Evolutionary conservation across 139 green algal species (phyloP), one percentile per base, ranked within the genome.

Genomic region (Eudorina sp.): DNA sequence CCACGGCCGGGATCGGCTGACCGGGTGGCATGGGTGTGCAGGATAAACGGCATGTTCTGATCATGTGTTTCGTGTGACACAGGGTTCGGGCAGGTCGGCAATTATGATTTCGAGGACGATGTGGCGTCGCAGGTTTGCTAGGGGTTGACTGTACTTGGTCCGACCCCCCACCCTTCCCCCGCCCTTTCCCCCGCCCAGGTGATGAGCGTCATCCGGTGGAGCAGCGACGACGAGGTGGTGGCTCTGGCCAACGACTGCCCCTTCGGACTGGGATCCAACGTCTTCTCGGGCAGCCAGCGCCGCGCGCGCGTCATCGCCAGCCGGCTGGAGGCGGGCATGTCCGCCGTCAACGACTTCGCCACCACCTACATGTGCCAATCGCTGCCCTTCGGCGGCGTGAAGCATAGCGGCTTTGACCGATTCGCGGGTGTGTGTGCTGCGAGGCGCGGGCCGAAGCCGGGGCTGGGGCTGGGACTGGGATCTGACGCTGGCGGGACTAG

Each of bases 301-400:
- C 85, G 92, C 0, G 86, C 88, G 18, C 86, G 92, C 41, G 38
- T 55, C 16, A 95, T 99, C 16, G 95, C 88, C 16, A n/a, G 53
- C 0, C 90, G 90, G 25, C 84, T 98, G 31, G 92, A 97, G 75
- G 96, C 95, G 9, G 97, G 97, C 90, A 99, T 99, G 97, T 95
- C 90, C 21, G 93, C 90, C 88, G 96, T 99, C 90, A 99, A 99
- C 88, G 98, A 99, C 93, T 99, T 99, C 88, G 95, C 92, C 53
- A 95, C 95, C 29, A 99, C 97, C 53, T 99, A 99, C 93, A 98
- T 99, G 97, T 98, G 95, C 93, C 98, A 99, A 94, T 97, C 94
- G 3, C 95, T 99, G 92, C 98, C 98, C 2, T 99, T 99, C 95
- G 98, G 98, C 38, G 98, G 98, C 38, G 97, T 99, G 40, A 99